Evolutionary conservation across 106 monocot genomes (phyloP).

Genomic region (Acorus calamus): DNA sequence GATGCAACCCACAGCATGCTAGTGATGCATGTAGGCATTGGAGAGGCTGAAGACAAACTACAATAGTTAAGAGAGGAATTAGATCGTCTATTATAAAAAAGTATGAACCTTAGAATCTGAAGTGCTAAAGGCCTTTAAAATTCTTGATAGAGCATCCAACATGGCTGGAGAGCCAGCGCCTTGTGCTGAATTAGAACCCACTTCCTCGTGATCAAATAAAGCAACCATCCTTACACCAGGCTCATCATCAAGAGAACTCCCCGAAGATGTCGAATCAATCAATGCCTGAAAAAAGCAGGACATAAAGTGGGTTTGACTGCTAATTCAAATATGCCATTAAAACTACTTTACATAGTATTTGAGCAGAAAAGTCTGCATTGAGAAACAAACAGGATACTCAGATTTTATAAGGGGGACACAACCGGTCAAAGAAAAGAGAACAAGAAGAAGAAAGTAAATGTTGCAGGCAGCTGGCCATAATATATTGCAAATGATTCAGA

Average conservation of each 20-base stretch:
- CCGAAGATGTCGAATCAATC: constrained; percentile 61
- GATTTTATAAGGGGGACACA: too few relatives aligned
- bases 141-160: constrained; percentile 88
- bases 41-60: not conserved
- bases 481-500: too few relatives aligned
- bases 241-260: constrained; percentile 69
- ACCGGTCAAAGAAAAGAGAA: too few relatives aligned
- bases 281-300: constrained; percentile 41
- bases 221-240: constrained; percentile 87
- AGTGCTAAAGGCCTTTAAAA: constrained; percentile 64
- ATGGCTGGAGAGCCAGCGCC: constrained; percentile 97
- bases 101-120: constrained; percentile 54
- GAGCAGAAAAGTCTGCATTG: too few relatives aligned
- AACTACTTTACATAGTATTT: too few relatives aligned
- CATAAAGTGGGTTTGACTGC: too few relatives aligned
- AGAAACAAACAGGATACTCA: too few relatives aligned
- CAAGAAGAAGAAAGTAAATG: too few relatives aligned
- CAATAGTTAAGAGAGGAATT: too few relatives aligned
- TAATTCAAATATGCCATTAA: too few relatives aligned
- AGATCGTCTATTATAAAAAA: not conserved
- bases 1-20: not conserved
- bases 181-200: constrained; percentile 95
- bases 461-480: too few relatives aligned
- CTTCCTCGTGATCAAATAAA: constrained; percentile 97
- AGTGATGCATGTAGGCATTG: not conserved